Evolutionary conservation across 768 basidiomycete genomes (phyloP).

Genomic region (Termitomyces sp.): DNA sequence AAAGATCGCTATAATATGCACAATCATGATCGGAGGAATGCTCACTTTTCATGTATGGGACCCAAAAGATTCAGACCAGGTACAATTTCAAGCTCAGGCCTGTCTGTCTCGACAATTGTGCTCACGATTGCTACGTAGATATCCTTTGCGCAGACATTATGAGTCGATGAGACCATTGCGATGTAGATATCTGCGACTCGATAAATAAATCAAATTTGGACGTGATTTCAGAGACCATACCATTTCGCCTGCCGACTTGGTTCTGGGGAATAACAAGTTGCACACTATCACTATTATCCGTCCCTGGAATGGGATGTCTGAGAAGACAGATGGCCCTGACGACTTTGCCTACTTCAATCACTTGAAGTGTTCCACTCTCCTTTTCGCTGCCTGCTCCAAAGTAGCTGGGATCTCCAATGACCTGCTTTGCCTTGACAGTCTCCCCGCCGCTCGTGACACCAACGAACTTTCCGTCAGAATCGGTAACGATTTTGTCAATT

Average conservation of each 20-base stretch:
- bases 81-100: constrained; percentile 87
- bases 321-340: constrained; percentile 96
- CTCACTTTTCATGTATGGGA: constrained; percentile 89
- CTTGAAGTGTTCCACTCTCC: constrained; percentile 75
- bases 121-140: constrained; percentile 96
- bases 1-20: constrained; percentile 1
- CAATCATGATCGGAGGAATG: constrained; percentile 1
- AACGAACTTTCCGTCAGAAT: constrained; percentile 80
- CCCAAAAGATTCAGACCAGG: constrained; percentile 92
- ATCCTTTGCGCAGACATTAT: constrained; percentile 96
- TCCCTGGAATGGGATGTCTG: constrained; percentile 97
- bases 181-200: constrained; percentile 88
- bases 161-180: constrained; percentile 93
- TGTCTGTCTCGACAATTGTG: constrained; percentile 93
- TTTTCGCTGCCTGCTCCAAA: constrained; percentile 70
- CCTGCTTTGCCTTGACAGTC: constrained; percentile 94
- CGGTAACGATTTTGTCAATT: constrained; percentile 86
- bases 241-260: constrained; percentile 89
- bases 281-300: constrained; percentile 89
- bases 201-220: not conserved
- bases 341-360: constrained; percentile 90
- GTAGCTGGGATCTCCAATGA: constrained; percentile 97
- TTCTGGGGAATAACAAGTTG: constrained; percentile 99
- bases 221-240: constrained; percentile 38
- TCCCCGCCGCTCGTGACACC: constrained; percentile 88